Percentiles rank a stretch among this genome's conserved stretches.
These are phyloP conservation scores for Lichenothelia convexa DNA, from an alignment of 495 filamentous ascomycete species.

Conservation along the genomic window DNA sequence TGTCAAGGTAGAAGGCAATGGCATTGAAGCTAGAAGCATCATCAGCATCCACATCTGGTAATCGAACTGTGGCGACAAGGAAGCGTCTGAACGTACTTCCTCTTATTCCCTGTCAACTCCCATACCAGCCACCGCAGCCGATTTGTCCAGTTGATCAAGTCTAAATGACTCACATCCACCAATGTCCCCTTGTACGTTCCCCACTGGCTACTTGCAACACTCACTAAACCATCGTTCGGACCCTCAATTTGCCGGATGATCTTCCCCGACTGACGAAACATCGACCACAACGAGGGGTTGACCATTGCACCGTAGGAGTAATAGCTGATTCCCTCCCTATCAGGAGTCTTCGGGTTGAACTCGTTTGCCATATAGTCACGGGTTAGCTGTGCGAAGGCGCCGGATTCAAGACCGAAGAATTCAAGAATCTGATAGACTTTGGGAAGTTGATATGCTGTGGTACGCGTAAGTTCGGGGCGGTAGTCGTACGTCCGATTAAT, in stretches of 20 bases:
- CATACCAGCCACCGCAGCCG: conserved; percentile 52
- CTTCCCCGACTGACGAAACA: conserved; percentile 54
- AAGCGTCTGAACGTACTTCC: conserved; percentile 34
- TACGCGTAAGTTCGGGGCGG: not conserved
- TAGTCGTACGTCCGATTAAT: not conserved
- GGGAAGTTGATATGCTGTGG: conserved; percentile 26
- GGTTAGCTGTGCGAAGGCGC: conserved; percentile 74
- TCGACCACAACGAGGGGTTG: conserved; percentile 44
- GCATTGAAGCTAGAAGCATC: conserved; percentile 78
- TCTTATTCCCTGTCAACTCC: conserved; percentile 46
- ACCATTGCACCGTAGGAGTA: conserved; percentile 80
- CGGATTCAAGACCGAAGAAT: conserved; percentile 51
- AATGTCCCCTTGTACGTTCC: conserved; percentile 87
- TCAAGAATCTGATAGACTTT: conserved; percentile 52
- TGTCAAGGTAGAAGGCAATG: conserved; percentile 84
- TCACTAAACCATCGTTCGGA: conserved; percentile 84
- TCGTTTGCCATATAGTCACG: conserved; percentile 56
- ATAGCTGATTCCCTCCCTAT: conserved; percentile 49
- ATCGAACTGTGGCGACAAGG: not conserved
- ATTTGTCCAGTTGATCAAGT: conserved; percentile 95
- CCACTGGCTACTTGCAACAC: conserved; percentile 70
- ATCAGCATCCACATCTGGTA: conserved; percentile 7
- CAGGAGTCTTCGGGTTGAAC: conserved; percentile 69
- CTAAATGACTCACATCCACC: conserved; percentile 72
- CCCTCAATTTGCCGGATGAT: conserved; percentile 58